Conservation (phyloP, 768 basidiomycete species). For the Boletus rufocinnamomeus region DNA sequence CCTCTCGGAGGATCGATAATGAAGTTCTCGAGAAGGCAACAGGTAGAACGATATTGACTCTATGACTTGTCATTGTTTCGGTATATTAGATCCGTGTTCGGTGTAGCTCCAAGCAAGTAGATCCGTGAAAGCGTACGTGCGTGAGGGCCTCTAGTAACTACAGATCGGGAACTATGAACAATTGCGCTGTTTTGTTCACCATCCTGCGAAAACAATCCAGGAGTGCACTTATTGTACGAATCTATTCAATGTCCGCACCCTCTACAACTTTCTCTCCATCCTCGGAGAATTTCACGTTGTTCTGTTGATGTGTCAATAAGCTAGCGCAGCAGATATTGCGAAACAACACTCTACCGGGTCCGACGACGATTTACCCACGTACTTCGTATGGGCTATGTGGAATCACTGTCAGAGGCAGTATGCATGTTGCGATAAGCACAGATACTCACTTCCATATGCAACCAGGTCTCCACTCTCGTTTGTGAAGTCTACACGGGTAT, state of each 20-base stretch:
- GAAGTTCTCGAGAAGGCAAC: neutral
- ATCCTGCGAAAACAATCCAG: neutral
- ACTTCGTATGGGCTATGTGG: constrained; percentile 77
- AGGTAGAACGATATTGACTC: neutral
- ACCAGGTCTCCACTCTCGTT: constrained; percentile 64
- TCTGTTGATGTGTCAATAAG: constrained; percentile 39
- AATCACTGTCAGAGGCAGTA: neutral
- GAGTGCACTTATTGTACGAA: neutral
- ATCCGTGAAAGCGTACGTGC: too few relatives aligned
- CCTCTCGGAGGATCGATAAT: neutral
- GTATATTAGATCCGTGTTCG: neutral
- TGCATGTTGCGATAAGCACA: too few relatives aligned
- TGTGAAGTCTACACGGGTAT: constrained; percentile 78
- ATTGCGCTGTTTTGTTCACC: neutral
- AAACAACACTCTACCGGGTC: constrained; percentile 37
- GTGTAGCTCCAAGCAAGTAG: too few relatives aligned
- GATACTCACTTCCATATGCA: constrained; percentile 74
- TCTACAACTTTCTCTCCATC: constrained; percentile 75
- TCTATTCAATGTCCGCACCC: constrained; percentile 37
- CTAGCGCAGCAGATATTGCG: neutral
- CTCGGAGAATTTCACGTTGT: constrained; percentile 75
- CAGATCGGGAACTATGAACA: neutral
- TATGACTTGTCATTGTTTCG: neutral
- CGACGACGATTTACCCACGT: constrained; percentile 66
- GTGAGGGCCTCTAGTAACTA: neutral